Conservation (phyloP, 257 asterid genomes). For the Mitragyna speciosa region DNA sequence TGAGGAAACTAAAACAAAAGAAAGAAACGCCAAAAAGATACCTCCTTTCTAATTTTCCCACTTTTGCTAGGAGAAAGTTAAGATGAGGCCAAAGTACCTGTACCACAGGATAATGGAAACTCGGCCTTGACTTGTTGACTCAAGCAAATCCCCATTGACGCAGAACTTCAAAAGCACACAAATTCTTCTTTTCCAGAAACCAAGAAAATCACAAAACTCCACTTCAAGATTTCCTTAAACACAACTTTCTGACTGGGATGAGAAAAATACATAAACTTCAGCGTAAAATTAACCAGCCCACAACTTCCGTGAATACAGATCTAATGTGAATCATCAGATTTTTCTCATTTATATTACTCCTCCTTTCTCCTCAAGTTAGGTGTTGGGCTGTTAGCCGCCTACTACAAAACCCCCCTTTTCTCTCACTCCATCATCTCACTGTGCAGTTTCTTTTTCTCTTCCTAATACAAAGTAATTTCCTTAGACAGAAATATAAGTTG, state of each 20-base stretch:
- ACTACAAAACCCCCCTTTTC: neutral
- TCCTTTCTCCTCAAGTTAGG: conserved; percentile 10
- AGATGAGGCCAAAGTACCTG: conserved; percentile 31
- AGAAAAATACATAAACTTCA: conserved; percentile 5
- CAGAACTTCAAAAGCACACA: conserved; percentile 23
- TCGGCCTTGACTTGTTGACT: conserved; percentile 91
- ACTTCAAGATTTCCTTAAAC: conserved; percentile 34
- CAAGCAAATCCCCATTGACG: conserved; percentile 76
- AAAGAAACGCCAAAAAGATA: neutral
- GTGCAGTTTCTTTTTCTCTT: neutral
- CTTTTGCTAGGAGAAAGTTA: conserved; percentile 1
- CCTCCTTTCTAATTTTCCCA: conserved; percentile 6
- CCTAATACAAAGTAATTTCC: neutral
- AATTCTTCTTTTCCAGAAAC: conserved; percentile 19
- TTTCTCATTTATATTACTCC: conserved; percentile 8
- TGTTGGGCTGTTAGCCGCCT: conserved; percentile 10
- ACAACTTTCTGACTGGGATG: conserved; percentile 14
- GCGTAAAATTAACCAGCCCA: conserved; percentile 14
- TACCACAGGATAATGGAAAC: conserved; percentile 48
- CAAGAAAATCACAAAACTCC: conserved; percentile 24
- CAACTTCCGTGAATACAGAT: conserved; percentile 36
- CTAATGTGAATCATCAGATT: conserved; percentile 40
- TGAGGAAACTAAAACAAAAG: neutral
- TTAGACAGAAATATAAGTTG: neutral
- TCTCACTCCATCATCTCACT: neutral